Percentiles rank a stretch among this genome's conserved stretches.
phyloP scores from a whole-genome alignment of 768 basidiomycete species.

The Leccinum arenicola region DNA sequence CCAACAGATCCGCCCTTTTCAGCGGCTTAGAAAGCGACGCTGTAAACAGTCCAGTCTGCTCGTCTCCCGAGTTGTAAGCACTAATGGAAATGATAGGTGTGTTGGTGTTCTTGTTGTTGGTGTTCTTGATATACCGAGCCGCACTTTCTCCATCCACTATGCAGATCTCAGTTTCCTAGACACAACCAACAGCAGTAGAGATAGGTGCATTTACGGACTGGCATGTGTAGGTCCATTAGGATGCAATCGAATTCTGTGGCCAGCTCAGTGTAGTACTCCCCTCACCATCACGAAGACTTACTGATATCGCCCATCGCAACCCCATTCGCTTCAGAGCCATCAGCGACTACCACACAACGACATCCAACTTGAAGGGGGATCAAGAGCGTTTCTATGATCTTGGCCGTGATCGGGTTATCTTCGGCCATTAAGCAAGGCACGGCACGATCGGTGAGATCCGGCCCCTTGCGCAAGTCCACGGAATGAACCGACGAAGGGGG shows the following conservation, averaged over 20 bases:
- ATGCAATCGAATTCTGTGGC: too few species aligned
- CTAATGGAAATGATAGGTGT: constrained; percentile 93
- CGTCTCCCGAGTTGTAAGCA: constrained; percentile 76
- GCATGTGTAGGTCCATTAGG: too few species aligned
- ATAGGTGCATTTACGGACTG: neutral
- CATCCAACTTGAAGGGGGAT: constrained; percentile 78
- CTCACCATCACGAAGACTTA: constrained; percentile 41
- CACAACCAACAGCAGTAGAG: neutral
- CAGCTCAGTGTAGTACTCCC: neutral
- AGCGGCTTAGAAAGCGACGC: constrained; percentile 87
- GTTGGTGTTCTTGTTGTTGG: constrained; percentile 89
- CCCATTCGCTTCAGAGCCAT: constrained; percentile 95
- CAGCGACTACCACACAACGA: constrained; percentile 93
- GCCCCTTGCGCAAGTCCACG: constrained; percentile 71
- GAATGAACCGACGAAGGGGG: constrained; percentile 84
- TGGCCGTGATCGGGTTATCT: constrained; percentile 96
- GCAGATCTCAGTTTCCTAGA: constrained; percentile 10
- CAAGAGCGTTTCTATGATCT: constrained; percentile 94
- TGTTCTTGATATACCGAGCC: constrained; percentile 94
- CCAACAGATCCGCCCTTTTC: constrained; percentile 81
- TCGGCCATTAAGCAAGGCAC: constrained; percentile 94
- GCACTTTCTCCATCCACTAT: constrained; percentile 94
- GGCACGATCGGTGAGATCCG: constrained; percentile 80
- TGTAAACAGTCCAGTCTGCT: constrained; percentile 67
- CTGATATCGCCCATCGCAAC: constrained; percentile 98